Conservation (phyloP, 1,284 basidiomycete genomes). For the Leccinum cinnamomeum region DNA sequence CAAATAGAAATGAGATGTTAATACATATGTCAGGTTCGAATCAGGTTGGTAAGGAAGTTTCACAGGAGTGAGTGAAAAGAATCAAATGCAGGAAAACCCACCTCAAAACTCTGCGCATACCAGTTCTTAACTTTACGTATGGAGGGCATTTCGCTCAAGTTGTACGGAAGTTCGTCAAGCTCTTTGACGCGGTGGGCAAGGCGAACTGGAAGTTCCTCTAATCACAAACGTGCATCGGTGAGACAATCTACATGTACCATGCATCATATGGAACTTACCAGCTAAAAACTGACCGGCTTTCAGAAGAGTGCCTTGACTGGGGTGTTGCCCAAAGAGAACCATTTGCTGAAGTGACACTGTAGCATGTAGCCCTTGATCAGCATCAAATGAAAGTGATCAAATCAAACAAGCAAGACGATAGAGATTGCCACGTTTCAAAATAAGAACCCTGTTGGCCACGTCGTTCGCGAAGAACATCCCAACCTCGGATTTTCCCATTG, state of each 20-base stretch:
- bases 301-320: slow-evolving; percentile 31
- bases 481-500: not conserved
- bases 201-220: slow-evolving; percentile 78
- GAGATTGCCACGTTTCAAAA: not conserved
- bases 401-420: not conserved
- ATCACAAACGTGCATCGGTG: not conserved
- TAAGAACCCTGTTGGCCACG: not conserved
- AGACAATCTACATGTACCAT: not conserved
- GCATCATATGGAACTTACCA: slow-evolving; percentile 13
- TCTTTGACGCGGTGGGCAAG: slow-evolving; percentile 96
- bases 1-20: not conserved
- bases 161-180: slow-evolving; percentile 91
- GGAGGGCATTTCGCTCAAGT: slow-evolving; percentile 87
- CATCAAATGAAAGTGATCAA: not conserved
- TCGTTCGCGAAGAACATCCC: not conserved
- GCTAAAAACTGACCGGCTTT: slow-evolving; percentile 31
- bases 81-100: slow-evolving; percentile 32
- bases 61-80: not conserved
- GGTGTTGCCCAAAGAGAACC: slow-evolving; percentile 33
- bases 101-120: slow-evolving; percentile 99
- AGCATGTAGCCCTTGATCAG: slow-evolving; percentile 4
- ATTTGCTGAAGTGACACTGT: slow-evolving; percentile 31
- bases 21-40: not conserved
- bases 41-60: not conserved
- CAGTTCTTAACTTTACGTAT: slow-evolving; percentile 97